Evolutionary conservation across 345 rosid species (phyloP), one percentile per base, ranked within the genome.

Genomic region (Hevea brasiliensis): DNA sequence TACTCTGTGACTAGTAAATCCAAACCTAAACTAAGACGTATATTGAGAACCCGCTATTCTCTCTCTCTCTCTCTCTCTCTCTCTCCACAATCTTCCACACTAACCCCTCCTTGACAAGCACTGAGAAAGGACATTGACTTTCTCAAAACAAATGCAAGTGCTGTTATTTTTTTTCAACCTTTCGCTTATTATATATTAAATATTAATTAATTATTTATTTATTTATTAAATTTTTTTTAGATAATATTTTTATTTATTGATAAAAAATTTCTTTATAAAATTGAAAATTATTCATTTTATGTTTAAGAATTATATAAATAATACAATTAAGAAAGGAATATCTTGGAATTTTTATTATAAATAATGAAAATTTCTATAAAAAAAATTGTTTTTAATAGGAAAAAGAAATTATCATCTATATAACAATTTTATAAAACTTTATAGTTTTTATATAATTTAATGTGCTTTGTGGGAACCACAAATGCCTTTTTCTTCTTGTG

Each of bases 81-180:
- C 69, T 32, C 37, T 32, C 37, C 37, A 32, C 37, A 32, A 70
- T 71, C 81, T 67, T 67, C 53, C 82, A 27, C 55, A 3, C 14
- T 50, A 50, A 50, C 66, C 79, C 37, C 70, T 70, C 37, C 72
- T 65, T 63, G 61, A 68, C 77, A 80, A 80, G 82, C 76, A 81
- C 83, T 84, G 79, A 75, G 82, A 84, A 79, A 78, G 77, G 85
- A 80, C 86, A 82, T 90, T 87, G 93, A 90, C 94, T 87, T 87
- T 87, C 10, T 68, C 68, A 77, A 79, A 71, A 48, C 78, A 63
- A 61, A 44, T 55, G 75, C 7, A 67, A 59, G 50, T 72, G 83
- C 23, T 76, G 37, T 32, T 32, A 32, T 32, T 32, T 8, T 45
- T 45, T n/a, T 56, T 59, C 24, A 2, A 8, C 11, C n/a, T 20